phyloP scores from a whole-genome alignment of 164 flowering plant genomes.

The Piper longum region DNA sequence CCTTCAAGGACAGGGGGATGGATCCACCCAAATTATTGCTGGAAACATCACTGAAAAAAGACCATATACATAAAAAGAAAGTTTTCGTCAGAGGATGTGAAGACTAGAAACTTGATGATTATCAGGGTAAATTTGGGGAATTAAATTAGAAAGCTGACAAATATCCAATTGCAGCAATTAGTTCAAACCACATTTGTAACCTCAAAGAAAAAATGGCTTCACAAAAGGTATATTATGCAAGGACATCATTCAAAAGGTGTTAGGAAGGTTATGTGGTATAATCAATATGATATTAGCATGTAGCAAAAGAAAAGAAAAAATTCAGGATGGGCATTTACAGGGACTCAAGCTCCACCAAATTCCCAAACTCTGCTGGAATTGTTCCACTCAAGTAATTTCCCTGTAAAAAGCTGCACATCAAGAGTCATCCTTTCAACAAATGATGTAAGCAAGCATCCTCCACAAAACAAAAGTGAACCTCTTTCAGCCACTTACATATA shows the following conservation, averaged over 20 bases:
- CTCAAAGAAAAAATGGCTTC: background rate
- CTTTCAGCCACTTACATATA: constrained; percentile 44
- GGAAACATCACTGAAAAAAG: constrained; percentile 61
- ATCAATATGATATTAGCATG: too few species aligned
- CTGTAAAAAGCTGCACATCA: constrained; percentile 68
- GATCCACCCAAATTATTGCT: constrained; percentile 79
- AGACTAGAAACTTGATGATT: background rate
- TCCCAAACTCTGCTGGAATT: constrained; percentile 67
- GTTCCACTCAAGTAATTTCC: constrained; percentile 75
- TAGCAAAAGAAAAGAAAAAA: background rate
- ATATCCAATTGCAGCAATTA: background rate
- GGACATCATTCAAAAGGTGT: background rate
- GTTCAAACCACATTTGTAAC: background rate
- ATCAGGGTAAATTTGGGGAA: background rate
- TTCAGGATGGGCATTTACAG: constrained; percentile 40
- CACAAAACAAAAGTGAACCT: background rate
- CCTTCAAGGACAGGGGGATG: constrained; percentile 71
- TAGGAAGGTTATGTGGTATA: background rate
- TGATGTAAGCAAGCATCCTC: background rate
- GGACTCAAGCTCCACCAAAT: constrained; percentile 38
- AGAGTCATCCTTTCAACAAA: background rate
- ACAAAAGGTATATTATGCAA: background rate
- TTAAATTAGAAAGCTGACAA: too few species aligned
- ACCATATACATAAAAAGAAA: background rate
- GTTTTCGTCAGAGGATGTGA: background rate